phyloP scores from a whole-genome alignment of 2,329 filamentous ascomycete species.

The Ophiocordyceps polyrhachis-furcata region DNA sequence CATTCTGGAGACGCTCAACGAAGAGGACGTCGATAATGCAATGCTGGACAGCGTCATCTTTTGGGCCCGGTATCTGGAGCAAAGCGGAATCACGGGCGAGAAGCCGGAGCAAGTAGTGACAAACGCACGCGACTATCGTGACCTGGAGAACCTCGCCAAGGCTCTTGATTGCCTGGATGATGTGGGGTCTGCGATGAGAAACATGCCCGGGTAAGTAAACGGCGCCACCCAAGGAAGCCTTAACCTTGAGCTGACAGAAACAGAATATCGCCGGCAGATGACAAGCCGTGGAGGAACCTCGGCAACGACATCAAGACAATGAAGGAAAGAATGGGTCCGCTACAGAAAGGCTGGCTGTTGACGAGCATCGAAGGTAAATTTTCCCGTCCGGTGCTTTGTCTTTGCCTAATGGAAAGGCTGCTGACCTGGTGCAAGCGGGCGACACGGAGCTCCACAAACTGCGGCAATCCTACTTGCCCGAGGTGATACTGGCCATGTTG shows the following conservation, averaged over 20 bases:
- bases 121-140: constrained; percentile 44
- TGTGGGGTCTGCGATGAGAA: constrained; percentile 35
- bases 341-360: constrained; percentile 48
- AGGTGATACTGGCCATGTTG: constrained; percentile 69
- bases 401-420: not conserved
- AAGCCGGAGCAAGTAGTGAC: constrained; percentile 24
- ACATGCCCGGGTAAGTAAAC: constrained; percentile 30
- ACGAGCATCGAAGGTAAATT: constrained; percentile 33
- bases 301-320: constrained; percentile 32
- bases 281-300: constrained; percentile 35
- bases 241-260: not conserved
- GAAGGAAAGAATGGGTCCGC: constrained; percentile 36
- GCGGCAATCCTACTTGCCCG: constrained; percentile 64
- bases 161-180: constrained; percentile 51
- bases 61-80: constrained; percentile 19
- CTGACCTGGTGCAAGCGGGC: constrained; percentile 17
- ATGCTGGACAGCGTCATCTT: constrained; percentile 21
- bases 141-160: constrained; percentile 48
- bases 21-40: constrained; percentile 17
- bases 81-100: constrained; percentile 15
- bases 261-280: constrained; percentile 16
- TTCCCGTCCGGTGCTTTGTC: no score
- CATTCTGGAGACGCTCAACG: constrained; percentile 24
- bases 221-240: not conserved
- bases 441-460: constrained; percentile 44